Percentiles rank a stretch among this genome's conserved stretches.
Evolutionary conservation across 2,329 filamentous ascomycete genomes (phyloP).

Genomic region (Monosporascus sp.): DNA sequence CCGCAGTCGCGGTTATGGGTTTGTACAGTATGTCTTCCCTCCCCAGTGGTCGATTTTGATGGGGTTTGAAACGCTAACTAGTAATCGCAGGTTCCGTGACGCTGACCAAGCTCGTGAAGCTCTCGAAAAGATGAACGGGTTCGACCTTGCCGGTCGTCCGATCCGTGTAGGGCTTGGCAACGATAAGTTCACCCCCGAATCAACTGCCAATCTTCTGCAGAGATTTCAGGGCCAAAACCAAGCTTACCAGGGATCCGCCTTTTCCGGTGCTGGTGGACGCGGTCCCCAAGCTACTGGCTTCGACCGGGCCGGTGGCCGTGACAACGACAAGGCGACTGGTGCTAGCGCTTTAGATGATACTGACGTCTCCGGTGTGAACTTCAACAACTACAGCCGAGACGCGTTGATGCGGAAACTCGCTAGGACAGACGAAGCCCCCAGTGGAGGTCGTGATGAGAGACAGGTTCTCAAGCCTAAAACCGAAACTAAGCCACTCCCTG

Average conservation of each 20-base stretch:
- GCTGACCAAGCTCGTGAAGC: conserved; percentile 89
- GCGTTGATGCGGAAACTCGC: conserved; percentile 98
- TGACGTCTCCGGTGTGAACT: conserved; percentile 96
- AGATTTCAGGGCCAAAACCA: conserved; percentile 80
- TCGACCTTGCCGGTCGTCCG: conserved; percentile 92
- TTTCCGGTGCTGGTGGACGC: conserved; percentile 84
- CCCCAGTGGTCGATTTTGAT: background rate
- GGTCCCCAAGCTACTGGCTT: conserved; percentile 82
- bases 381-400: conserved; percentile 98
- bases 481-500: conserved; percentile 70
- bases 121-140: conserved; percentile 98
- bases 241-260: conserved; percentile 82
- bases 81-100: conserved; percentile 69
- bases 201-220: conserved; percentile 85
- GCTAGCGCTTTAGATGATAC: conserved; percentile 96
- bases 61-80: conserved; percentile 28
- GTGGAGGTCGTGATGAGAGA: conserved; percentile 61
- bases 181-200: conserved; percentile 99
- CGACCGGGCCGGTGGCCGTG: conserved; percentile 82
- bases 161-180: conserved; percentile 99
- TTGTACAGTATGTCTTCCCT: conserved; percentile 77
- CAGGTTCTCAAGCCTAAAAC: conserved; percentile 73
- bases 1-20: conserved; percentile 91
- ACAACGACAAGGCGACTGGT: conserved; percentile 84
- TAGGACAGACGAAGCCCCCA: conserved; percentile 77